These are phyloP conservation scores for Clarireedia hainanense DNA, from an alignment of 2,329 filamentous ascomycete genomes.

Conservation along the genomic window DNA sequence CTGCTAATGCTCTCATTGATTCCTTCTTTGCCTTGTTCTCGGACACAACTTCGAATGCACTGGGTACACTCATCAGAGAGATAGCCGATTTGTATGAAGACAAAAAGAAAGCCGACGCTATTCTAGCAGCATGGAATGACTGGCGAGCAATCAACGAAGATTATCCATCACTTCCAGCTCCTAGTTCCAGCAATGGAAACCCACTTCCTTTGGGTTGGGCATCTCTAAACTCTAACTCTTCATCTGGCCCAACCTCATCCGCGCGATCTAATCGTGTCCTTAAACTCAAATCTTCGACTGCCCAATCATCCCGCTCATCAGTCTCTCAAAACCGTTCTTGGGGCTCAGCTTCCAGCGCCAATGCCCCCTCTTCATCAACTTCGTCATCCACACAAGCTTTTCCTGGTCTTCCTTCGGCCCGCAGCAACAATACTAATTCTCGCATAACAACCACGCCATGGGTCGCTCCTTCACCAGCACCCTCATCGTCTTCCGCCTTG, in stretches of 20 bases:
- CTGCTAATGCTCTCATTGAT: slow-evolving; percentile 73
- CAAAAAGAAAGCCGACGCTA: slow-evolving; percentile 58
- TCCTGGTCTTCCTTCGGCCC: slow-evolving; percentile 34
- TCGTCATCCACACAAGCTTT: slow-evolving; percentile 33
- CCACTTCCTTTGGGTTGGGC: slow-evolving; percentile 27
- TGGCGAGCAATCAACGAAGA: slow-evolving; percentile 96
- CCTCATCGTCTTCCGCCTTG: slow-evolving; percentile 22
- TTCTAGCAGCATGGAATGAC: slow-evolving; percentile 85
- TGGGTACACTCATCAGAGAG: slow-evolving; percentile 86
- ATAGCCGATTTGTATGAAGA: slow-evolving; percentile 90
- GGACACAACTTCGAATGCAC: slow-evolving; percentile 67
- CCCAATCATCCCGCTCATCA: slow-evolving; percentile 55
- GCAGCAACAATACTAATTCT: slow-evolving; percentile 16
- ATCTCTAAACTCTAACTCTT: slow-evolving; percentile 14
- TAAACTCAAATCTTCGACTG: slow-evolving; percentile 61
- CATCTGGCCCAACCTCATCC: slow-evolving; percentile 27
- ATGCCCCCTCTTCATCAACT: slow-evolving; percentile 9
- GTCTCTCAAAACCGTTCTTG: slow-evolving; percentile 50
- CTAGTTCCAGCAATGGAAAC: slow-evolving; percentile 46
- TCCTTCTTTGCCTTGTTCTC: slow-evolving; percentile 77
- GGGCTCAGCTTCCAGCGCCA: slow-evolving; percentile 33
- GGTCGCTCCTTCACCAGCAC: slow-evolving; percentile 30
- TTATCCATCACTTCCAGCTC: slow-evolving; percentile 78
- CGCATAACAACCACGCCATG: slow-evolving; percentile 29
- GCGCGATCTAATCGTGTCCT: slow-evolving; percentile 47